Conservation (phyloP, 371 early-diverging fungal genomes). For the Fennellomyces sp. region DNA sequence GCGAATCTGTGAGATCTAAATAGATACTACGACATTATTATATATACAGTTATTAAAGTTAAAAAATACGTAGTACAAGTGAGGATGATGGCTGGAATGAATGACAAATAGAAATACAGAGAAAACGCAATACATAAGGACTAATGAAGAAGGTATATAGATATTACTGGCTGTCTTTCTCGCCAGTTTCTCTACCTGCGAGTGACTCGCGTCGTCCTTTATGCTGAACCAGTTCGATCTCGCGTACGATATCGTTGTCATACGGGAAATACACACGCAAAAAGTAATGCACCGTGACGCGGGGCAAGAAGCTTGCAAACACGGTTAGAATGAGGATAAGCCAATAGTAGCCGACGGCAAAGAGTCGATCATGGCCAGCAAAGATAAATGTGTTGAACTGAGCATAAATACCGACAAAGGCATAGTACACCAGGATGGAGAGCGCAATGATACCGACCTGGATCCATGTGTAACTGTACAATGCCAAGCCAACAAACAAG, state of each 20-base stretch:
- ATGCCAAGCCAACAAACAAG: slow-evolving; percentile 77
- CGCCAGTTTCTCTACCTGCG: neutral
- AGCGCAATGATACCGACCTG: slow-evolving; percentile 58
- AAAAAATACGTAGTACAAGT: neutral
- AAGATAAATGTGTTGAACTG: slow-evolving; percentile 43
- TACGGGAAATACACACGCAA: slow-evolving; percentile 56
- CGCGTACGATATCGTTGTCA: slow-evolving; percentile 70
- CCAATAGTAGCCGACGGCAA: slow-evolving; percentile 58
- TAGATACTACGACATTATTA: neutral
- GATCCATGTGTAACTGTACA: slow-evolving; percentile 81
- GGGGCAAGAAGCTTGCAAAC: slow-evolving; percentile 52
- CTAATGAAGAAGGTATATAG: neutral
- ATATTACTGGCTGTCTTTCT: neutral
- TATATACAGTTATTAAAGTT: neutral
- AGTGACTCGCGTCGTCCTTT: slow-evolving; percentile 11
- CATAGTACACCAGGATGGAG: slow-evolving; percentile 53
- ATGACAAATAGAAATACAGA: neutral
- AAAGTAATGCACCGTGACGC: slow-evolving; percentile 46
- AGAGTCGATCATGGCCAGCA: slow-evolving; percentile 49
- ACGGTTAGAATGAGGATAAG: slow-evolving; percentile 50
- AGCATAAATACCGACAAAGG: slow-evolving; percentile 54
- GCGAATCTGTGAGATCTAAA: too few species aligned
- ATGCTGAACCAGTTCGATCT: slow-evolving; percentile 43
- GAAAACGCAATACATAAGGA: neutral
- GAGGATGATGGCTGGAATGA: neutral